Conservation (phyloP, 495 filamentous ascomycete genomes). For the Lichenothelia convexa region DNA sequence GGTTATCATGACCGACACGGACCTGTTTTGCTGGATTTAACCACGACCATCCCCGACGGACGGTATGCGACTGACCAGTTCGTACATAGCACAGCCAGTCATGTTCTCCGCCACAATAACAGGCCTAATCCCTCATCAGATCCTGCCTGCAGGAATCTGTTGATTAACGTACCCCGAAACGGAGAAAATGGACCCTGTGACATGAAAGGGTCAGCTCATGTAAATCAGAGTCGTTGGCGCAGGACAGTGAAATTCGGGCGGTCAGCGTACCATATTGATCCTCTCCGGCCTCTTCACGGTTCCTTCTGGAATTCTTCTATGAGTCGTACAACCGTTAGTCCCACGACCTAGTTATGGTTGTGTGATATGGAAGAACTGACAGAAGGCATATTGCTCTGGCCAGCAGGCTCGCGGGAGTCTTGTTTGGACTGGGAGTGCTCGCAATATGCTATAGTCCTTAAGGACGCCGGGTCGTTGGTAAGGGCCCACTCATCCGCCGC, state of each 20-base stretch:
- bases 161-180: slow-evolving; percentile 52
- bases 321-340: slow-evolving; percentile 1
- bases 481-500: too few species aligned
- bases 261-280: slow-evolving; percentile 33
- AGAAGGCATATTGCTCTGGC: too few species aligned
- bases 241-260: slow-evolving; percentile 5
- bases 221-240: too few species aligned
- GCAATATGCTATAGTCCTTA: too few species aligned
- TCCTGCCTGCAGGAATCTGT: slow-evolving; percentile 12
- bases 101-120: slow-evolving; percentile 96
- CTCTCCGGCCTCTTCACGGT: slow-evolving; percentile 25
- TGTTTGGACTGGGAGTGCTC: too few species aligned
- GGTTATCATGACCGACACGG: slow-evolving; percentile 68
- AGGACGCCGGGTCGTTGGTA: too few species aligned
- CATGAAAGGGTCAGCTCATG: too few species aligned
- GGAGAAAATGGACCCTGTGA: slow-evolving; percentile 54
- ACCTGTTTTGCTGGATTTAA: slow-evolving; percentile 33
- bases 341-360: slow-evolving; percentile 1
- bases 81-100: slow-evolving; percentile 99
- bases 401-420: too few species aligned
- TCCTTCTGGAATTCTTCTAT: slow-evolving; percentile 11
- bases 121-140: slow-evolving; percentile 37
- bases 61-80: slow-evolving; percentile 44
- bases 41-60: not conserved
- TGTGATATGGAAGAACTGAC: too few species aligned